Evolutionary conservation across 2,329 filamentous ascomycete genomes (phyloP).

Genomic region (Orbilia blumenaviensis): DNA sequence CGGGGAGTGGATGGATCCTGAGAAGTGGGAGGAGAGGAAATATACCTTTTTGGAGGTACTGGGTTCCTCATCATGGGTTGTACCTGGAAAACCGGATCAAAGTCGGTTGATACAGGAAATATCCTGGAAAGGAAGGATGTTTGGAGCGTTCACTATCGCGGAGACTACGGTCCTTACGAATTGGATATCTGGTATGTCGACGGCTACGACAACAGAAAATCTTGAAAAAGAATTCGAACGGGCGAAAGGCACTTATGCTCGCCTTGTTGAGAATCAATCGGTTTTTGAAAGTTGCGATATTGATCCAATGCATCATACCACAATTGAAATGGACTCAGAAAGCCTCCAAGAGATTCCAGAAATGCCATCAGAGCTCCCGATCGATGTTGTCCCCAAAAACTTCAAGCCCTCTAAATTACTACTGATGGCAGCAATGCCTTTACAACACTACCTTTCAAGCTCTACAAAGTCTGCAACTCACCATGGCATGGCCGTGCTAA

Average conservation of each 20-base stretch:
- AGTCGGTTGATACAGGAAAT: conserved; percentile 63
- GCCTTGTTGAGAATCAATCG: conserved; percentile 6
- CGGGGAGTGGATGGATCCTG: conserved; percentile 62
- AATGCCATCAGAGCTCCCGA: conserved; percentile 4
- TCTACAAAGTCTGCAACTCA: conserved; percentile 60
- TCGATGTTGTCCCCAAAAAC: conserved; percentile 13
- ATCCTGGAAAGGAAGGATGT: conserved; percentile 65
- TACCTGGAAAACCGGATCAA: conserved; percentile 61
- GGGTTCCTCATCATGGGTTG: conserved; percentile 62
- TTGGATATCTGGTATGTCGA: conserved; percentile 62
- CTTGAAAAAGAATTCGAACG: neutral
- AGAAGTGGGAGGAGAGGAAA: conserved; percentile 59
- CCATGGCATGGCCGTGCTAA: conserved; percentile 60
- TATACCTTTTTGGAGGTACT: conserved; percentile 61
- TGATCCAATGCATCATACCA: conserved; percentile 6
- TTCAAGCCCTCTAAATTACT: conserved; percentile 57
- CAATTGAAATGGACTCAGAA: neutral
- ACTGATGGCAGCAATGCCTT: conserved; percentile 60
- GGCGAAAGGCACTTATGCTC: conserved; percentile 29
- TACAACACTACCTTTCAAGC: conserved; percentile 61
- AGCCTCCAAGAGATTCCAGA: conserved; percentile 18
- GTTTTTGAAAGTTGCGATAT: conserved; percentile 31
- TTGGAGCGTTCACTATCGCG: conserved; percentile 64
- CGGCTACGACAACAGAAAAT: conserved; percentile 19
- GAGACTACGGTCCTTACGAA: conserved; percentile 61